phyloP scores from a whole-genome alignment of 257 asterid species.

The Cruciata laevipes region DNA sequence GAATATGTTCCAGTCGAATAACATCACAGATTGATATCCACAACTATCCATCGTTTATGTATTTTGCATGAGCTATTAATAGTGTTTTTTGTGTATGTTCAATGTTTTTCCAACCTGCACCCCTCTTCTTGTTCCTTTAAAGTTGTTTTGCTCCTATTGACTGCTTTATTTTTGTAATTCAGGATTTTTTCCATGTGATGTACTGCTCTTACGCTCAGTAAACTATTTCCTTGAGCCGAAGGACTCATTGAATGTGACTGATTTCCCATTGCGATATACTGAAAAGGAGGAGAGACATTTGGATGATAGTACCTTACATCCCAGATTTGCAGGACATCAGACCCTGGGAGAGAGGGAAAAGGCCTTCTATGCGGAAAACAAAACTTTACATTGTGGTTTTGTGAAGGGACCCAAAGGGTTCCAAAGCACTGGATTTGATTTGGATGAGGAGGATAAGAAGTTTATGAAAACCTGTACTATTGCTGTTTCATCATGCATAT shows the following conservation, averaged over 20 bases:
- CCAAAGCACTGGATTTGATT: slow-evolving; percentile 73
- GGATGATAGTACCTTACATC: slow-evolving; percentile 26
- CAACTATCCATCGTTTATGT: background rate
- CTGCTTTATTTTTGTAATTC: slow-evolving; percentile 23
- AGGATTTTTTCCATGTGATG: slow-evolving; percentile 78
- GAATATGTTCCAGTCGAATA: background rate
- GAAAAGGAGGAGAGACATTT: slow-evolving; percentile 45
- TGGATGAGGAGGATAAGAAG: slow-evolving; percentile 54
- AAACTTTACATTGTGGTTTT: slow-evolving; percentile 86
- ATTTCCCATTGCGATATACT: slow-evolving; percentile 62
- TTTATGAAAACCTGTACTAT: slow-evolving; percentile 55
- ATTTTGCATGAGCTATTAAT: background rate
- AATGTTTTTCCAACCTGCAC: background rate
- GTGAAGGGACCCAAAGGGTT: slow-evolving; percentile 48
- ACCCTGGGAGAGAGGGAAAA: slow-evolving; percentile 62
- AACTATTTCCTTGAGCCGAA: slow-evolving; percentile 62
- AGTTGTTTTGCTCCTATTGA: slow-evolving; percentile 2
- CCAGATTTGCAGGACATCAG: slow-evolving; percentile 86
- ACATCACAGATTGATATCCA: background rate
- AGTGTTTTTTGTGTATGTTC: background rate
- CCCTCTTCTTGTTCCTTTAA: background rate
- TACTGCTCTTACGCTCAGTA: slow-evolving; percentile 57
- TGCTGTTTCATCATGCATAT: slow-evolving; percentile 83
- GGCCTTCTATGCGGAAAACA: slow-evolving; percentile 62
- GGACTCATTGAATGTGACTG: slow-evolving; percentile 49